phyloP scores from a whole-genome alignment of 1,284 basidiomycete species.

The Pyrrhoderma noxium region DNA sequence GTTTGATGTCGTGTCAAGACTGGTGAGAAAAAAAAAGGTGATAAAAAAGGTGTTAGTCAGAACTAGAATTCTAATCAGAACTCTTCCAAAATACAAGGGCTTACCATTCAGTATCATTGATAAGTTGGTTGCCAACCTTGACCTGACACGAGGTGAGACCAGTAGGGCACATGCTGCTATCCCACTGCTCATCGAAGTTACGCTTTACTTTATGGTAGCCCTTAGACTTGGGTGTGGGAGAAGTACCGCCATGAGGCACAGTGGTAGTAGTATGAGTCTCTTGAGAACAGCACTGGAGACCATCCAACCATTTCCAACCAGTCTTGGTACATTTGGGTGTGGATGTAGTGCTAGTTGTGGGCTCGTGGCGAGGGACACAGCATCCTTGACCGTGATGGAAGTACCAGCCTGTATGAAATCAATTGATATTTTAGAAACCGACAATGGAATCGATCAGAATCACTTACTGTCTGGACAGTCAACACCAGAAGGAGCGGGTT shows the following conservation, averaged over 20 bases:
- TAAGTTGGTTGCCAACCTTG: constrained; percentile 2
- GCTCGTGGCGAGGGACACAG: constrained; percentile 15
- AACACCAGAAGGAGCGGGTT: constrained; percentile 14
- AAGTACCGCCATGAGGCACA: background rate
- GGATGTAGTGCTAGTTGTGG: constrained; percentile 9
- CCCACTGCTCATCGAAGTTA: constrained; percentile 11
- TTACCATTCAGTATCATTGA: constrained; percentile 16
- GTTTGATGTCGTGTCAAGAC: constrained; percentile 15
- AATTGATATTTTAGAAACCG: background rate
- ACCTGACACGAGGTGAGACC: constrained; percentile 14
- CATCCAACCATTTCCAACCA: constrained; percentile 8
- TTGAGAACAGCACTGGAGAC: constrained; percentile 15
- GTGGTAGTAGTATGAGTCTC: too few relatives aligned
- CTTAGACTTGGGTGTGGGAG: constrained; percentile 8
- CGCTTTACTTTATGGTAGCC: constrained; percentile 15
- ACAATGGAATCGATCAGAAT: too few relatives aligned
- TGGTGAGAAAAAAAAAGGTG: too few relatives aligned
- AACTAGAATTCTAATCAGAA: background rate
- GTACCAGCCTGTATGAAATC: constrained; percentile 14
- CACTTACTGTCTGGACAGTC: constrained; percentile 14
- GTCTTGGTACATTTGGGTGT: constrained; percentile 6
- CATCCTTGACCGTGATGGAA: constrained; percentile 17
- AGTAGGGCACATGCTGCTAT: constrained; percentile 12
- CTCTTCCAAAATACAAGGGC: background rate
- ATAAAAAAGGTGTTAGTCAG: background rate